Evolutionary conservation across 2,329 filamentous ascomycete genomes (phyloP), one percentile per base, ranked within the genome.

Genomic region (Geosmithia flava): DNA sequence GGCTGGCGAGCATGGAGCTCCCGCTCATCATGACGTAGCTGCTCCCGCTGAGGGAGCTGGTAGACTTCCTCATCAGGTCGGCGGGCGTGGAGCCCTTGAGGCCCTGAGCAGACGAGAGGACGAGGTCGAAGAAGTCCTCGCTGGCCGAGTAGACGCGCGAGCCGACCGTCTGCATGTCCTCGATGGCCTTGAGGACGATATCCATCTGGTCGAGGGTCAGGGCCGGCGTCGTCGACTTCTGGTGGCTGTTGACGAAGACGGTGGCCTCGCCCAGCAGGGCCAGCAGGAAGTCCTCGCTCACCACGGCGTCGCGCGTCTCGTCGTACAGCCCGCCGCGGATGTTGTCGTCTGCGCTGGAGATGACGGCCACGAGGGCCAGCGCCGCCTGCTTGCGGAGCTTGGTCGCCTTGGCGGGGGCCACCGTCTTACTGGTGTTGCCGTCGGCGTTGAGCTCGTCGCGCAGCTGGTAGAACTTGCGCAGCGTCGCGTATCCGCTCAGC

Each of bases 281-380:
- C 8, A 96, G 72, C 20, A 97, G 67, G 47, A 90, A 90, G 56
- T 97, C 91, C 52, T 94, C 86, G 56, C 87, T 87, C 17, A 96
- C 85, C 7, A 95, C 87, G 1, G 87, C 82, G 58, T 90, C 85
- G 13, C 86, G 78, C 17, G 79, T 76, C 20, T 82, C 80, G 59
- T 97, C 90, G 61, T 89, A 95, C 2, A 96, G 71, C 1, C 91
- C 91, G 48, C 91, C 91, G 49, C 87, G 85, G 56, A 97, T 95
- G 60, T 87, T 91, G 62, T 95, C 89, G 49, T 87, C 85, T 2
- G 91, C 84, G 59, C 86, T 93, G 48, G 83, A 79, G 55, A 96
- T 85, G 50, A 95, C 83, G n/a, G 87, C 84, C 42, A 87, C 73
- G 46, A 97, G 71, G 1, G 87, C 83, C 42, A 78, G 73, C 0